Evolutionary conservation across 169 alveolate genomes (phyloP), one percentile per base, ranked within the genome.

Genomic region (Babesia divergens): DNA sequence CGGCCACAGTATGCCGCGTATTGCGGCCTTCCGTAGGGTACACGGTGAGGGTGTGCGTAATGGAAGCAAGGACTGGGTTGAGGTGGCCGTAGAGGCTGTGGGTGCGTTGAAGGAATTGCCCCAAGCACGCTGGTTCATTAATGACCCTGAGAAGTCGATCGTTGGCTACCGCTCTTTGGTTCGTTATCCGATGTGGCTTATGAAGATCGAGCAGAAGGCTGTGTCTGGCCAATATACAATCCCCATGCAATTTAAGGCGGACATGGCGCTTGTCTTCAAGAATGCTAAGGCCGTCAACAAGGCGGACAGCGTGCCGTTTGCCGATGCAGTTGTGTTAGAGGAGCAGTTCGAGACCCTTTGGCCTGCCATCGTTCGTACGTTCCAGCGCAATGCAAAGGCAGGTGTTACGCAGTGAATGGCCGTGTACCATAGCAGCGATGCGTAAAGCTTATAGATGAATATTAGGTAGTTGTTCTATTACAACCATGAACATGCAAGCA

Each of bases 241-340:
- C 29, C 91, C 92, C 13, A 79, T 79, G 82, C 89, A 86, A 54
- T 86, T 86, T 66, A 87, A 87, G 62, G 88, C 84, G 9, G 92
- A 87, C 50, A 62, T 87, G 51, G 84, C 86, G 16, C 69, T 77
- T 18, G 42, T 77, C 35, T 67, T 77, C 43, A 77, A 67, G 67
- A 77, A 77, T 50, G 86, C 86, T 7, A 77, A 67, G 31, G n/a
- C 62, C 55, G 71, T 66, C 42, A 77, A 77, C 56, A 77, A 77
- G 65, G 82, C 64, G 14, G 86, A 77, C 50, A 55, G 77, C 9
- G n/a, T 77, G 54, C 86, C 86, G 3, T 77, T 20, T 34, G 72
- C 54, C n/a, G 86, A 77, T 40, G 81, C 62, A 0, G 38, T 67
- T n/a, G 14, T 43, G 14, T 43, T 77, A 18, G 86, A 77, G 62